Conservation (phyloP, 148 eudicot species). For the Cornus suecica region DNA sequence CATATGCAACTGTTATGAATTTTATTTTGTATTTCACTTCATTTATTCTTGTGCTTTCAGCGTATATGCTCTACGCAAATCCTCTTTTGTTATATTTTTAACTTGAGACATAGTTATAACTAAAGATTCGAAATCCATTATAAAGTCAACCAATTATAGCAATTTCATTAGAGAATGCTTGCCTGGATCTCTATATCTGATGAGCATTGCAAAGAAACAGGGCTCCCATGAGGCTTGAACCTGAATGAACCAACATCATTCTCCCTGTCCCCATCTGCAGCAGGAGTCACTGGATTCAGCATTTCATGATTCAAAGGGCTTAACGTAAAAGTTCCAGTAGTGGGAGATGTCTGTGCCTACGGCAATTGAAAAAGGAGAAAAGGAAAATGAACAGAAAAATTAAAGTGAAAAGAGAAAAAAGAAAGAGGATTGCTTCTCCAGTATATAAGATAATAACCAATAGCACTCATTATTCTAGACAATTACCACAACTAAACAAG, state of each 20-base stretch:
- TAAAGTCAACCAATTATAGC: background rate
- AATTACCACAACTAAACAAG: too few relatives aligned
- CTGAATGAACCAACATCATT: slow-evolving; percentile 28
- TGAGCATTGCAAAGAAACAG: slow-evolving; percentile 20
- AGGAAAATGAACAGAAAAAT: background rate
- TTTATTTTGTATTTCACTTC: too few relatives aligned
- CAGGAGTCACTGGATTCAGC: slow-evolving; percentile 26
- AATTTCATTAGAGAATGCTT: background rate
- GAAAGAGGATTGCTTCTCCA: background rate
- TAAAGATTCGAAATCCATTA: background rate
- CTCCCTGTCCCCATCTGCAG: slow-evolving; percentile 26
- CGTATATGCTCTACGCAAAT: background rate
- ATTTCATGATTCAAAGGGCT: slow-evolving; percentile 29
- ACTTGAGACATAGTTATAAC: background rate
- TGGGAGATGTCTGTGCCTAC: slow-evolving; percentile 54
- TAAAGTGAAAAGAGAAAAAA: background rate
- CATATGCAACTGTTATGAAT: background rate
- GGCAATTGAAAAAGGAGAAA: slow-evolving; percentile 2
- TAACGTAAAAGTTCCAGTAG: slow-evolving; percentile 51
- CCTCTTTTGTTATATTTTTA: background rate
- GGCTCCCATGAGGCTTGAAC: slow-evolving; percentile 23
- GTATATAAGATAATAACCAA: background rate
- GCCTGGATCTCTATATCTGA: slow-evolving; percentile 37
- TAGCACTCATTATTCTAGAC: too few relatives aligned
- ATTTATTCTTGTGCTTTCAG: background rate